Evolutionary conservation across 1,284 basidiomycete species (phyloP).

Genomic region (Ceratobasidium sp.): DNA sequence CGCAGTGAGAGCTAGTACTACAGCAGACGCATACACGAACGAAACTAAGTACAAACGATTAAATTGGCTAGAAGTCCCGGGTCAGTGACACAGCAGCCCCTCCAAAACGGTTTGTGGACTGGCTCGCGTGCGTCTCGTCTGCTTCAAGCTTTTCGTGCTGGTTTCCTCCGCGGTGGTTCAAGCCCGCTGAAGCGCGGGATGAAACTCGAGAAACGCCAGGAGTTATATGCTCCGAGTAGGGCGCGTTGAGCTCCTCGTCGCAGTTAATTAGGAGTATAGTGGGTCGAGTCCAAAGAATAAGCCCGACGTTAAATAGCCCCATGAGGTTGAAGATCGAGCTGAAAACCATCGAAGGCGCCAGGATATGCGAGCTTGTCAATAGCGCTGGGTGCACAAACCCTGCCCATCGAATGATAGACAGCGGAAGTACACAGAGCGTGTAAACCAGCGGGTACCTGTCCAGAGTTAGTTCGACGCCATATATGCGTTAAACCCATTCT

Average conservation of each 20-base stretch:
- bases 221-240: background rate
- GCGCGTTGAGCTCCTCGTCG: background rate
- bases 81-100: background rate
- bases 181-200: background rate
- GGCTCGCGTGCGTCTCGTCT: background rate
- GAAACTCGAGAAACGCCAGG: background rate
- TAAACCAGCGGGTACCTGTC: slow-evolving; percentile 20
- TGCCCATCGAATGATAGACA: slow-evolving; percentile 37
- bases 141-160: background rate
- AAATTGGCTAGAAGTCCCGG: background rate
- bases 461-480: background rate
- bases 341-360: slow-evolving; percentile 24
- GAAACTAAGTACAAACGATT: background rate
- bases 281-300: slow-evolving; percentile 20
- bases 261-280: slow-evolving; percentile 14
- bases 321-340: slow-evolving; percentile 31
- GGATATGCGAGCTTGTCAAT: background rate
- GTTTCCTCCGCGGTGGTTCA: background rate
- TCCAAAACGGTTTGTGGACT: slow-evolving; percentile 1
- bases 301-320: slow-evolving; percentile 23
- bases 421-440: slow-evolving; percentile 19
- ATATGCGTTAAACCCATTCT: background rate
- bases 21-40: background rate
- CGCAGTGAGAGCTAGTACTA: too few relatives aligned
- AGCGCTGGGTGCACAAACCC: slow-evolving; percentile 21